A percentile compares a stretch with the other conserved stretches of the same genome.
These are phyloP conservation scores for Cladorrhinum samala DNA, from an alignment of 495 filamentous ascomycete genomes.

Conservation along the genomic window DNA sequence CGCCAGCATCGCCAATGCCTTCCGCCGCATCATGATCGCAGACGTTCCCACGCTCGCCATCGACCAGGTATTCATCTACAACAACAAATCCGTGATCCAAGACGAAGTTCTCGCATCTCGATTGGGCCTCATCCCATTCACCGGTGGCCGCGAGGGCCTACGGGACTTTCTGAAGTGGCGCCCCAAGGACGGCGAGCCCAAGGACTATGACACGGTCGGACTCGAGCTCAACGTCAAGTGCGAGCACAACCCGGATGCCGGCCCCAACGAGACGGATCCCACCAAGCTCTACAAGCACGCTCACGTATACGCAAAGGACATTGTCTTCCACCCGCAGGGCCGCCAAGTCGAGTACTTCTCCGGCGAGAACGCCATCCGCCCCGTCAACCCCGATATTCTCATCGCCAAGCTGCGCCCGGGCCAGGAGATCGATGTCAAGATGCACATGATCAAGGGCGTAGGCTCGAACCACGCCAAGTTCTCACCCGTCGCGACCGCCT, in stretches of 20 bases:
- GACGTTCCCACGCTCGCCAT: constrained; percentile 94
- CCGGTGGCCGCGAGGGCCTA: constrained; percentile 66
- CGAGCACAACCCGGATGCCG: constrained; percentile 65
- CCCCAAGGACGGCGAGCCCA: constrained; percentile 33
- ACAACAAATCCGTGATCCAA: constrained; percentile 96
- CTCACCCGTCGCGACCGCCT: constrained; percentile 90
- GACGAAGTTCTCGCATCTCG: constrained; percentile 91
- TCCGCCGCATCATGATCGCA: constrained; percentile 92
- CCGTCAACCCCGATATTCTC: constrained; percentile 87
- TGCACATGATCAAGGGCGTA: constrained; percentile 90
- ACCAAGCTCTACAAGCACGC: constrained; percentile 75
- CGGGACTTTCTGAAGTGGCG: constrained; percentile 70
- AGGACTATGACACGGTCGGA: constrained; percentile 75
- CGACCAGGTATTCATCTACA: constrained; percentile 80
- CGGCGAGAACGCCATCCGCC: constrained; percentile 56
- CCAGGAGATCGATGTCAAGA: constrained; percentile 72
- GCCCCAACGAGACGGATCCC: constrained; percentile 67
- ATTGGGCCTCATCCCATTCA: constrained; percentile 84
- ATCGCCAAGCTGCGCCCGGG: constrained; percentile 91
- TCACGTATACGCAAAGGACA: constrained; percentile 78
- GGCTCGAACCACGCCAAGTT: constrained; percentile 97
- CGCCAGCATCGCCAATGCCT: constrained; percentile 91
- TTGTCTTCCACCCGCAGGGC: constrained; percentile 68
- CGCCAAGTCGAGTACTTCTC: constrained; percentile 64
- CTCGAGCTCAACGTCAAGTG: constrained; percentile 69